Base-by-base conservation (phyloP, 768 basidiomycete species). In the Rhodotorula paludigena region DNA sequence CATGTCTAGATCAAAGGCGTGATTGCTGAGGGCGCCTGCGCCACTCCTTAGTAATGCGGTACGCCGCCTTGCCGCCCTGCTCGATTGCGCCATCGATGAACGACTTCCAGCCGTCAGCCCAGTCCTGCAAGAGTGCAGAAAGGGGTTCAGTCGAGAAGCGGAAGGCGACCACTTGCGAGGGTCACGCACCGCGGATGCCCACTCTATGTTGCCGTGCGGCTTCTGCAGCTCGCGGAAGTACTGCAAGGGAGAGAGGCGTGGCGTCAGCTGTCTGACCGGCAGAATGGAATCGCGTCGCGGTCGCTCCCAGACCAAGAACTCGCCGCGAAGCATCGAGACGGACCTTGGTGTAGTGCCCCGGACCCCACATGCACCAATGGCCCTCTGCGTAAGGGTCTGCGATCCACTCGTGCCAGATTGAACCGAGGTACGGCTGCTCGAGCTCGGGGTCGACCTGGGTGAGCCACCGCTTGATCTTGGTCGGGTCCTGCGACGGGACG, bases 131-230 rank as follows among this genome's bases (percentile, higher is more conserved):
- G 18, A 14, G 47, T 2, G 32, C 1, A 7, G 20, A 5, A 12
- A 30, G n/a, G 28, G 36, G 56, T 44, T 10, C 23, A 47, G 10
- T 5, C 16, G 25, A 5, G 36, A 11, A 14, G 35, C 11, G 7
- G n/a, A 15, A 4, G 33, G 33, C 0, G 33, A n/a, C 18, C 16
- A 21, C 25, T 6, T 6, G 36, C 18, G 38, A 11, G 28, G 14
- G 18, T 7, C 21, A 48, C 57, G 44, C 35, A 60, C 58, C 28
- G 58, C 47, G 2, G 47, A 49, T 18, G 58, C 45, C 20, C 38
- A 60, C n/a, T 48, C 25, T 28, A 60, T 16, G 47, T 60, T 60
- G 47, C 58, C 58, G 28, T 60, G 58, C 47, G 58, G 58, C 58
- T 60, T 60, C n/a, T 60, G 35, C 18, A 60, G 36, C 48, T 60